Base-by-base conservation (phyloP, 805 yeast genomes). In the Nakazawaea populi region DNA sequence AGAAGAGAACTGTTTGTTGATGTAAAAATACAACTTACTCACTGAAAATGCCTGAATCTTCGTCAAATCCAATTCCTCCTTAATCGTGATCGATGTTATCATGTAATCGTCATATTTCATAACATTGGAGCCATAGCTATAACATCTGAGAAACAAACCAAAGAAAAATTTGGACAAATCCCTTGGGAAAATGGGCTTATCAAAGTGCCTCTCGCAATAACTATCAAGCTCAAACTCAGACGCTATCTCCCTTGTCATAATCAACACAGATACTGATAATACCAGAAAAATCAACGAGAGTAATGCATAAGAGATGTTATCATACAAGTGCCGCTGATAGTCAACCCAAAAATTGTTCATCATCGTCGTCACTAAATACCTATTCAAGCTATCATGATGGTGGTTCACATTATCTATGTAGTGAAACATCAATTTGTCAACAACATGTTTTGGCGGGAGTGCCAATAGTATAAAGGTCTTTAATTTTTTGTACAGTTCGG, bases 241-340 rank as follows among this genome's bases (percentile, higher is more conserved):
- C 18, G 35, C 11, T 6, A 14, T 31, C 10, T 38, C 44, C 10
- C 18, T 11, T 4, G 37, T 39, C 49, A 46, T 46, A 12, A 46
- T 14, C 4, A 30, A 6, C 6, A 39, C 24, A 2, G 49, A 46
- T 5, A 46, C 49, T 8, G 49, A 28, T 8, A 38, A 6, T 9
- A 46, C 32, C 44, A 38, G 44, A 30, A 46, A 46, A 5, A 46
- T 9, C 36, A 46, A 30, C n/a, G 44, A 38, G 14, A 46, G 12
- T 28, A 46, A 37, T 6, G 44, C 49, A 46, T 37, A 46, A 6
- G 49, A 46, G 29, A 46, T 39, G 28, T 38, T 38, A n/a, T 39
- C 44, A 14, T 38, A n/a, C 27, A 30, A 39, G 18, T 39, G 39
- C 12, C 34, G 28, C 8, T 39, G 30, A 6, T 12, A n/a, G 30